phyloP scores from a whole-genome alignment of 139 green algal species.

The Prasinococcaceae sp. region DNA sequence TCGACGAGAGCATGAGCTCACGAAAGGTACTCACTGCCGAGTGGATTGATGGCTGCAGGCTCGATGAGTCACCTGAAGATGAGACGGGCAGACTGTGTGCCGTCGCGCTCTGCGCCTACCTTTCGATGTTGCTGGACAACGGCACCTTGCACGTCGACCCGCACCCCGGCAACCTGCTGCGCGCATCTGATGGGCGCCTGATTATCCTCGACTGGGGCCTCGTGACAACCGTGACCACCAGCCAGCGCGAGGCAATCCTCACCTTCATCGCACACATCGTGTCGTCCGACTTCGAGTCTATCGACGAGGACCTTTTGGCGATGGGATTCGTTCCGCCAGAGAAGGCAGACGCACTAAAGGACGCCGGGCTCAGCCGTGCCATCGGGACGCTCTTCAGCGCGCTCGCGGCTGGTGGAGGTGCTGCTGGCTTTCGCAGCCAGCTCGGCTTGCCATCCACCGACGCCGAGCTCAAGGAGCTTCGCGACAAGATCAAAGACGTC shows the following conservation, averaged over 20 bases:
- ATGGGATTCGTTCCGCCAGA: slow-evolving; percentile 26
- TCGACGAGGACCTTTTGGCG: slow-evolving; percentile 15
- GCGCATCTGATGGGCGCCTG: slow-evolving; percentile 16
- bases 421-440: slow-evolving; percentile 13
- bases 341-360: slow-evolving; percentile 20
- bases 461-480: slow-evolving; percentile 19
- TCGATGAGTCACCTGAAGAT: slow-evolving; percentile 10
- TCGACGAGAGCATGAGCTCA: neutral
- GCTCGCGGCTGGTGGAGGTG: slow-evolving; percentile 17
- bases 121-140: slow-evolving; percentile 23
- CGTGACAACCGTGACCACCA: slow-evolving; percentile 12
- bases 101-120: slow-evolving; percentile 18
- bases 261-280: slow-evolving; percentile 27
- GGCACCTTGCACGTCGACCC: slow-evolving; percentile 22
- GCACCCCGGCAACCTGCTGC: slow-evolving; percentile 25
- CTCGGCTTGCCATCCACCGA: slow-evolving; percentile 15
- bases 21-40: slow-evolving; percentile 19
- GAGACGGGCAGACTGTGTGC: slow-evolving; percentile 18
- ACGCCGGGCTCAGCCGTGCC: slow-evolving; percentile 10
- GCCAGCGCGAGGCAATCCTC: slow-evolving; percentile 17
- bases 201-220: slow-evolving; percentile 30
- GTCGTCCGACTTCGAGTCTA: slow-evolving; percentile 12
- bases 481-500: slow-evolving; percentile 16
- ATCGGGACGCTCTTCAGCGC: slow-evolving; percentile 19
- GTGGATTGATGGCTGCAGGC: slow-evolving; percentile 20